Evolutionary conservation across 2,329 filamentous ascomycete species (phyloP).

Genomic region (Fusarium sp.): DNA sequence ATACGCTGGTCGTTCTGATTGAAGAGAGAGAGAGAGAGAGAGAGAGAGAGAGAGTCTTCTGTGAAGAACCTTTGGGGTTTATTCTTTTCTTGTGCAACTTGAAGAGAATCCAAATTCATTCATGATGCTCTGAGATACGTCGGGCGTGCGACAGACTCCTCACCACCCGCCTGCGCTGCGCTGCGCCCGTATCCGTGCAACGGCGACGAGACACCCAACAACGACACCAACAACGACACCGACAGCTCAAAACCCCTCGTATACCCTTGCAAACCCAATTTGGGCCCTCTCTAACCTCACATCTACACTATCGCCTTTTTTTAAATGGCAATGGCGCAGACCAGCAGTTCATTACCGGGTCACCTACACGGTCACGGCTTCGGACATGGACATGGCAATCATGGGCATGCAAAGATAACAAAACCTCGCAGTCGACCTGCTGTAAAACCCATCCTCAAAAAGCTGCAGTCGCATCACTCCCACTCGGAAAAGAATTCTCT

Average conservation of each 20-base stretch:
- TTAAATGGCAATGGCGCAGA: conserved; percentile 47
- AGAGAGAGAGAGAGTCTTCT: conserved; percentile 1
- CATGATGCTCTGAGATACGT: conserved; percentile 50
- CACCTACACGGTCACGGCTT: conserved; percentile 43
- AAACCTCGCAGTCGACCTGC: conserved; percentile 63
- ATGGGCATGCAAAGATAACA: conserved; percentile 51
- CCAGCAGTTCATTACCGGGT: conserved; percentile 41
- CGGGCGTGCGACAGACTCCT: conserved; percentile 46
- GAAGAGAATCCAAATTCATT: conserved; percentile 30
- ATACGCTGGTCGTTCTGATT: conserved; percentile 37
- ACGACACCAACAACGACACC: conserved; percentile 30
- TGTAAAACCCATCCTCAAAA: conserved; percentile 74
- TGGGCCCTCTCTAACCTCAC: conserved; percentile 4
- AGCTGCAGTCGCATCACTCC: conserved; percentile 62
- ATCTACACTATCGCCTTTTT: conserved; percentile 10
- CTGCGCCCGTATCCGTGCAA: conserved; percentile 48
- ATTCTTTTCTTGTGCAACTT: conserved; percentile 36
- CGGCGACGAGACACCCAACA: conserved; percentile 34
- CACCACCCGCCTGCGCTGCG: conserved; percentile 41
- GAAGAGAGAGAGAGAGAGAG: not conserved
- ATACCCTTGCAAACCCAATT: not conserved
- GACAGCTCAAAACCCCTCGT: conserved; percentile 36
- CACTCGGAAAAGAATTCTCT: conserved; percentile 72
- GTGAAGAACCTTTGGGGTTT: conserved; percentile 16
- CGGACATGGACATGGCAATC: conserved; percentile 38